A percentile compares a stretch with the other conserved stretches of the same genome.
Conservation (phyloP, 345 rosid genomes). For the Anastatica hierochuntica region DNA sequence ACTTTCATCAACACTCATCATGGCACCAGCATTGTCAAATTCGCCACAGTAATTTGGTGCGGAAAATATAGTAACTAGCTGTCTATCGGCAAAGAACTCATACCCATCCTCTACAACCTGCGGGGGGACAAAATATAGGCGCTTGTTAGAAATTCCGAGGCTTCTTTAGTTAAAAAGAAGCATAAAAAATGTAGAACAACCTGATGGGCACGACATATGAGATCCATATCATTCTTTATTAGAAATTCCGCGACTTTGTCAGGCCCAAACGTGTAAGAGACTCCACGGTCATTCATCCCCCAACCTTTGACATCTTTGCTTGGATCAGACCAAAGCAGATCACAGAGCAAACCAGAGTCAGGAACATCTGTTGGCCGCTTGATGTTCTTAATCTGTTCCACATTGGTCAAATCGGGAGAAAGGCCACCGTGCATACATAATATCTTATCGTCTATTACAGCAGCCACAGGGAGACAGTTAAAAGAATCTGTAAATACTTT, state of each 20-base stretch:
- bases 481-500: constrained; percentile 79
- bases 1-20: constrained; percentile 98
- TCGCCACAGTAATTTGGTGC: constrained; percentile 97
- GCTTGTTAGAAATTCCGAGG: neutral
- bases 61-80: constrained; percentile 86
- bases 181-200: constrained; percentile 23
- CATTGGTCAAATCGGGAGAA: constrained; percentile 63
- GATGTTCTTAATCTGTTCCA: constrained; percentile 68
- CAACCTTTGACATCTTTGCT: constrained; percentile 73
- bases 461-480: constrained; percentile 93
- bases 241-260: constrained; percentile 71
- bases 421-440: constrained; percentile 96
- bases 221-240: constrained; percentile 81
- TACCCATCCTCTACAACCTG: constrained; percentile 97
- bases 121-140: neutral
- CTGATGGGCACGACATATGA: constrained; percentile 94
- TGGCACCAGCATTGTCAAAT: constrained; percentile 92
- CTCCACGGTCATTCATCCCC: constrained; percentile 95
- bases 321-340: constrained; percentile 95
- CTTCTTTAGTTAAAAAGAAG: neutral
- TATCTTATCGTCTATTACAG: constrained; percentile 84
- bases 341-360: constrained; percentile 84
- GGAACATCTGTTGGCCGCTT: constrained; percentile 82
- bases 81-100: constrained; percentile 86
- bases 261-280: constrained; percentile 81